A percentile compares a stretch with the other conserved stretches of the same genome.
Conservation (phyloP, 225 moss, liverwort and hornwort species). For the Neckera pumila region DNA sequence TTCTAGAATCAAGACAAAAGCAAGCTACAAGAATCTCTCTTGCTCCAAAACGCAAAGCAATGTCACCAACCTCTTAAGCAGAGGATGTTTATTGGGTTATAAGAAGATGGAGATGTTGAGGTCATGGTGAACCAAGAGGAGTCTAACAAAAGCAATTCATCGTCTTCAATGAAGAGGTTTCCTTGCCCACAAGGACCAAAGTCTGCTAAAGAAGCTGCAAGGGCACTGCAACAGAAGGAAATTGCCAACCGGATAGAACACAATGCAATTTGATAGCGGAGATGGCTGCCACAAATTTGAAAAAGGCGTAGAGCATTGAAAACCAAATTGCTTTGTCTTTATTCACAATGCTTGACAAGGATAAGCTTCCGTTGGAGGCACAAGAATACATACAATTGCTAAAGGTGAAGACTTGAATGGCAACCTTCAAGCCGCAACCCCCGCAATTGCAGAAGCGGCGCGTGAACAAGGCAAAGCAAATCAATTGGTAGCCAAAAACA, state of each 20-base stretch:
- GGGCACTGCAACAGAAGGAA: fast-evolving
- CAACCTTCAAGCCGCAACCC: fast-evolving
- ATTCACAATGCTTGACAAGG: no score
- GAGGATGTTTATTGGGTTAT: neutral
- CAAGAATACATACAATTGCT: fast-evolving
- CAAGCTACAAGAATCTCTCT: no score
- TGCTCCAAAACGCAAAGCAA: neutral
- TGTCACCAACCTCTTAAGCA: fast-evolving
- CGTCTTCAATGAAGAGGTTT: neutral
- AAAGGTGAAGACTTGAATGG: neutral
- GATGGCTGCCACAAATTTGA: no score
- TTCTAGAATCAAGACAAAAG: neutral
- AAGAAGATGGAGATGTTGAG: neutral
- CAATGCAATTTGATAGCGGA: fast-evolving
- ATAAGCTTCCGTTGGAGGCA: no score
- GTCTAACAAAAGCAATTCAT: neutral
- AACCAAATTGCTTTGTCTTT: no score
- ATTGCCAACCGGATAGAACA: fast-evolving
- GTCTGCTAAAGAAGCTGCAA: fast-evolving
- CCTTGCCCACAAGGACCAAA: neutral
- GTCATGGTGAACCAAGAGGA: fast-evolving
- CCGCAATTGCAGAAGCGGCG: fast-evolving
- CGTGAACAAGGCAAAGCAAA: fast-evolving
- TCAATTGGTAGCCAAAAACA: no score
- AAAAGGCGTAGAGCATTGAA: no score